Percentiles rank a stretch among this genome's conserved stretches.
Conservation (phyloP, 106 monocot genomes). For the Phalaenopsis aphrodite region DNA sequence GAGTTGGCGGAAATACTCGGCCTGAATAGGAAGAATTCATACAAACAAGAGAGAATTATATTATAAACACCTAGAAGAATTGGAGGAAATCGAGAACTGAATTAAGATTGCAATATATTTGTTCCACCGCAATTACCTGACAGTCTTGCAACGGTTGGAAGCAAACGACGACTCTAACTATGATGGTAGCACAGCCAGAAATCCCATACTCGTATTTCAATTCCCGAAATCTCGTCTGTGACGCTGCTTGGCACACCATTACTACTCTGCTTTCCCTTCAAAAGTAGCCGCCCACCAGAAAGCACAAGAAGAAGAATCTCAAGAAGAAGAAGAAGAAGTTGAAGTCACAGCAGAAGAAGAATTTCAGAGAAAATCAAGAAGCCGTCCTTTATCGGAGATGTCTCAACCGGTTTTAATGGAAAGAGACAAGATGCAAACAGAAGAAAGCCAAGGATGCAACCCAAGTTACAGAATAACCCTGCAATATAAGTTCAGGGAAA, state of each 20-base stretch:
- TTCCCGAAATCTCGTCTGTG: constrained; percentile 75
- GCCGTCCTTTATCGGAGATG: too few relatives aligned
- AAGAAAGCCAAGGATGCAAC: background rate
- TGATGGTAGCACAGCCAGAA: constrained; percentile 55
- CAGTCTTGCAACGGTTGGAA: constrained; percentile 78
- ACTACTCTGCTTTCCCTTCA: constrained; percentile 34
- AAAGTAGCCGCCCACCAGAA: background rate
- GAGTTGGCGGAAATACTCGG: constrained; percentile 90
- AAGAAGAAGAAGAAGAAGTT: background rate
- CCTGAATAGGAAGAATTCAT: constrained; percentile 24
- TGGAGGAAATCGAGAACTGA: background rate
- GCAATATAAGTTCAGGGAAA: constrained; percentile 72
- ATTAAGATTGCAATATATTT: background rate
- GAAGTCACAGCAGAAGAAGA: background rate
- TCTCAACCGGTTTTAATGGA: background rate
- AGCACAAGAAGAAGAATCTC: background rate
- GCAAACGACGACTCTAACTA: constrained; percentile 71
- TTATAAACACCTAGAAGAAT: background rate
- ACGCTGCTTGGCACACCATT: constrained; percentile 83
- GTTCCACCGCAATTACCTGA: constrained; percentile 35
- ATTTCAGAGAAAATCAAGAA: too few relatives aligned
- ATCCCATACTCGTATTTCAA: constrained; percentile 80
- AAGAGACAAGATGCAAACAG: background rate
- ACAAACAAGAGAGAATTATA: background rate
- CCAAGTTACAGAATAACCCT: constrained; percentile 67